A percentile compares a stretch with the other conserved stretches of the same genome.
Evolutionary conservation across 768 basidiomycete genomes (phyloP).

Genomic region (Amylocystis lapponica): DNA sequence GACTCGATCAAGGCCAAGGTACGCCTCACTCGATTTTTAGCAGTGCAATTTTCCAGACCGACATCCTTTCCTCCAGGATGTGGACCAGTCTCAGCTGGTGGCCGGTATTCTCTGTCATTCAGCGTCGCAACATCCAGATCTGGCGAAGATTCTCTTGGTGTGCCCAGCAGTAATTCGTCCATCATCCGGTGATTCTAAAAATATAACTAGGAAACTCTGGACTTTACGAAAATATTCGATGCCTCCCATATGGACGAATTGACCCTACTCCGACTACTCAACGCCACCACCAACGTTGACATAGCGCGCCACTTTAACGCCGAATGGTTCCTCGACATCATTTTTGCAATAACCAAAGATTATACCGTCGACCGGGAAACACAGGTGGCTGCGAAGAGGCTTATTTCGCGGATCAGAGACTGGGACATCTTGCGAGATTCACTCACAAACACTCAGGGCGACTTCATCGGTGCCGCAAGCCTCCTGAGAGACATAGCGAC

Average conservation of each 20-base stretch:
- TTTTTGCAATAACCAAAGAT: conserved; percentile 34
- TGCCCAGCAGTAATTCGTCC: conserved; percentile 16
- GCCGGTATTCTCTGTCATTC: conserved; percentile 58
- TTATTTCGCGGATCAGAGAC: conserved; percentile 45
- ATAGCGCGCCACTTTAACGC: conserved; percentile 49
- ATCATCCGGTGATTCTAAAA: neutral
- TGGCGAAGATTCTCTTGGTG: conserved; percentile 42
- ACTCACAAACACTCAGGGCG: conserved; percentile 44
- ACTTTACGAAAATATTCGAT: conserved; percentile 51
- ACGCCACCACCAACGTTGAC: conserved; percentile 61
- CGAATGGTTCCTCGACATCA: conserved; percentile 35
- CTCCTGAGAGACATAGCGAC: conserved; percentile 56
- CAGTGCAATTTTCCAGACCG: neutral
- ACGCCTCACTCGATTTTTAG: conserved; percentile 10
- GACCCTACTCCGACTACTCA: conserved; percentile 50
- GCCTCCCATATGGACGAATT: conserved; percentile 45
- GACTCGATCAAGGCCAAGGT: conserved; percentile 57
- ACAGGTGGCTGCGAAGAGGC: conserved; percentile 40
- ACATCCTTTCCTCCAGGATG: conserved; percentile 31
- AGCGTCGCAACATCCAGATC: conserved; percentile 56
- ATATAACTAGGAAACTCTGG: conserved; percentile 46
- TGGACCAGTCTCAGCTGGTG: conserved; percentile 52
- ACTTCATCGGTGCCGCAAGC: conserved; percentile 42
- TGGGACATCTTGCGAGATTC: conserved; percentile 62
- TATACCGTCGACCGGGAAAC: conserved; percentile 34